phyloP scores from a whole-genome alignment of 192 early-diverging fungal genomes.

The Bifiguratus adelaidae region DNA sequence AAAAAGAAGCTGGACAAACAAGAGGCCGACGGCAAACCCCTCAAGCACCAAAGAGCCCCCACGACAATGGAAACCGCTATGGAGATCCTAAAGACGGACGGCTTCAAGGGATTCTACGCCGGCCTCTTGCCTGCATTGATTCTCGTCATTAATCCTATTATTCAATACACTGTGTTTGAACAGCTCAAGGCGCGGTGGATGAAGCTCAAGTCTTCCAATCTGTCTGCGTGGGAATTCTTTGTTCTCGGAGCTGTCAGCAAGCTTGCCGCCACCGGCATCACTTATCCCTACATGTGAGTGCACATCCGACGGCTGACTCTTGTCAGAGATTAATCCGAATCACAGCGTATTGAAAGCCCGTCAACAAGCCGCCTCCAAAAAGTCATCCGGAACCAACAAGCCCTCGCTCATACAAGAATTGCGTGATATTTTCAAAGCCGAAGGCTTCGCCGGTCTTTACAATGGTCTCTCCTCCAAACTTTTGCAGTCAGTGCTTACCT shows the following conservation, averaged over 20 bases:
- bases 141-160: conserved; percentile 98
- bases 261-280: conserved; percentile 87
- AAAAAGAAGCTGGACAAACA: conserved; percentile 37
- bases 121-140: conserved; percentile 93
- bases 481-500: conserved; percentile 88
- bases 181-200: conserved; percentile 64
- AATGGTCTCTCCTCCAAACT: conserved; percentile 94
- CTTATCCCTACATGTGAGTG: conserved; percentile 94
- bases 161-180: conserved; percentile 99
- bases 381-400: too few relatives aligned
- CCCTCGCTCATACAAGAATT: not conserved
- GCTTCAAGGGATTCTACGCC: conserved; percentile 78
- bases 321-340: not conserved
- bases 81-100: conserved; percentile 84
- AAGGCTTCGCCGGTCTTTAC: conserved; percentile 84
- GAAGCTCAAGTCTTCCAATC: conserved; percentile 28
- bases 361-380: too few relatives aligned
- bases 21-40: conserved; percentile 15
- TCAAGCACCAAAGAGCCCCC: conserved; percentile 21
- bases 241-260: conserved; percentile 92
- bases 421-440: conserved; percentile 19
- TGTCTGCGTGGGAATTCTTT: conserved; percentile 88
- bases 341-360: not conserved
- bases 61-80: conserved; percentile 38
- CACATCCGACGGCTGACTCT: not conserved